Evolutionary conservation across 768 basidiomycete genomes (phyloP), one percentile per base, ranked within the genome.

Genomic region (Leccinum uliginosum): DNA sequence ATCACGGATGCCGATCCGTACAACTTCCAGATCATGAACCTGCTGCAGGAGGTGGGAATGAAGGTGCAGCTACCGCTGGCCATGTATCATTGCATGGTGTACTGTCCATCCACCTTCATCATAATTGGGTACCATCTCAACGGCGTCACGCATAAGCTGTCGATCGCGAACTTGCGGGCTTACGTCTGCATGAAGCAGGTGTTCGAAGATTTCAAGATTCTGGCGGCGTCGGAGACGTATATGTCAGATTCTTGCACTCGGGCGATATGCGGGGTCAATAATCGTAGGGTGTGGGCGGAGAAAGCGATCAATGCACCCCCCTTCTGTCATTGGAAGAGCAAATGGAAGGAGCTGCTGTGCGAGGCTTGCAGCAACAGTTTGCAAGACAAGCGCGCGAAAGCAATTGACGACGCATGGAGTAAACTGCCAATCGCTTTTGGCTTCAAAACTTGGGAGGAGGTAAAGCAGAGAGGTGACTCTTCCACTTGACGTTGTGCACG

Each of bases 11-110:
- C 27, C 2, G 64, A 67, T 14, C 64, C 59, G 6, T 46, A 54
- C 50, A 50, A 58, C 38, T 61, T 68, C 48, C 62, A 55, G 23
- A 14, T 61, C 26, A 62, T 60, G 58, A 65, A 60, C 21, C 57
- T 62, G 12, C 21, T 62, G 52, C 29, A 55, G 7, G 58, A 55
- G 19, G 35, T 40, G 51, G 48, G 21, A 4, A 1, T 66, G 1
- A 30, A 12, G 21, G 53, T 32, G 0, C 43, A 50, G 23, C 62
- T 64, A 7, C 55, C 57, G 27, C 1, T 59, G 2, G 27, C 54
- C 7, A 62, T 57, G 57, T 56, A 55, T 38, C 53, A 47, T n/a
- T 62, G 56, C 23, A 34, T 45, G 17, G 1, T 24, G 0, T 9
- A 38, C 10, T 57, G 54, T 29, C 50, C 62, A 2, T 8, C 29